Evolutionary conservation across 805 yeast species (phyloP), one percentile per base, ranked within the genome.

Genomic region (Schwanniomyces sp.): DNA sequence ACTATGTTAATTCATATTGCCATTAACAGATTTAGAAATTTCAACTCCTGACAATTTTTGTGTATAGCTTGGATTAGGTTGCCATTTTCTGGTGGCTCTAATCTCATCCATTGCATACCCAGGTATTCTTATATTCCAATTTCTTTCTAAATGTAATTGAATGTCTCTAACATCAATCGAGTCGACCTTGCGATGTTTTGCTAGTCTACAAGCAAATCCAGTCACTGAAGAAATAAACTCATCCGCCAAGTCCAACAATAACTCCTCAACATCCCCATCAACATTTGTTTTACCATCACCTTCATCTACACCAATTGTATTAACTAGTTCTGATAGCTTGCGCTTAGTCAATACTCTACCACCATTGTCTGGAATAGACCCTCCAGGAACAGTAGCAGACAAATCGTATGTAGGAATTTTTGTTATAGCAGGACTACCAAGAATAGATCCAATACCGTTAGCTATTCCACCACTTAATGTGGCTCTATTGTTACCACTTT

Each of bases 191-290:
- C 99, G 79, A 62, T 92, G 97, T 64, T 94, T 94, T 18, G 99
- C 98, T 54, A 94, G 75, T 46, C 95, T 80, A 63, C 98, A 92
- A 0, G 98, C 96, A 72, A 94, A 94, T 2, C 90, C 76, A 0
- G 97, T 91, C 2, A 95, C 96, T 41, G 88, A 85, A 7, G 87
- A 80, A 12, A 94, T 94, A 62, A 94, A 94, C 62, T 94, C 98
- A 66, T 94, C 99, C 0, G 99, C 97, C 41, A 94, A 71, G 65
- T 94, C 99, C 39, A 94, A 74, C 30, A 94, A 70, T 34, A 94
- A 70, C 56, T 92, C 98, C 65, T 91, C 97, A 14, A 90, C 96
- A 66, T 94, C 97, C 25, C 97, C 98, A 65, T 92, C 99, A 48
- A 94, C 87, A 4, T 79, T 78, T 5, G 96, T 84, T 58, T 91